A percentile compares a stretch with the other conserved stretches of the same genome.
These are phyloP conservation scores for Tubosaeta sp. DNA, from an alignment of 768 basidiomycete species.

Conservation along the genomic window DNA sequence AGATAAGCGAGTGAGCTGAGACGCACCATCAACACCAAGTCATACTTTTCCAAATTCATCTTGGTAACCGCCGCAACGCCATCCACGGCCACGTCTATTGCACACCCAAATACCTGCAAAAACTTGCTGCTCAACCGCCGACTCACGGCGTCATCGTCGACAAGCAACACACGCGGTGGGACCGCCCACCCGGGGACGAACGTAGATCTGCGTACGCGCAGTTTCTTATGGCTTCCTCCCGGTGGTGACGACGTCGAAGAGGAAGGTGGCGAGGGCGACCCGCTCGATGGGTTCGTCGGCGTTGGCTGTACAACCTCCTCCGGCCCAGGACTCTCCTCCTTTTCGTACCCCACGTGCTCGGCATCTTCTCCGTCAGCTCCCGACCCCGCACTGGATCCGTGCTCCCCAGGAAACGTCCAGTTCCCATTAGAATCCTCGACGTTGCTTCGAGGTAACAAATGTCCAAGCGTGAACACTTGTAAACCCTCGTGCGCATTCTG, in stretches of 20 bases:
- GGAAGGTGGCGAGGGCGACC: slow-evolving; percentile 14
- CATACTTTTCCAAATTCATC: slow-evolving; percentile 96
- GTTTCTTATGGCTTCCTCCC: slow-evolving; percentile 33
- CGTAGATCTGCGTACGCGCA: slow-evolving; percentile 70
- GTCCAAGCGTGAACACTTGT: slow-evolving; percentile 78
- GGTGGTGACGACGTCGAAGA: slow-evolving; percentile 15
- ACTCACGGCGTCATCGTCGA: slow-evolving; percentile 94
- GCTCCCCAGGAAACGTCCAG: slow-evolving; percentile 52
- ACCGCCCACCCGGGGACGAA: slow-evolving; percentile 91
- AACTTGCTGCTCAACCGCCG: slow-evolving; percentile 88
- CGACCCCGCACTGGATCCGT: slow-evolving; percentile 8
- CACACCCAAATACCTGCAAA: slow-evolving; percentile 91
- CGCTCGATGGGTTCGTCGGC: slow-evolving; percentile 21
- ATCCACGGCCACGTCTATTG: slow-evolving; percentile 91
- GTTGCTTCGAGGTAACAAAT: slow-evolving; percentile 57
- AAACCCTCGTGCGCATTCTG: slow-evolving; percentile 54
- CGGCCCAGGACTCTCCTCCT: slow-evolving; percentile 26
- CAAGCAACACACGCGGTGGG: slow-evolving; percentile 84
- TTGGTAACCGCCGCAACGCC: slow-evolving; percentile 89
- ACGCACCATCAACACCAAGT: slow-evolving; percentile 89
- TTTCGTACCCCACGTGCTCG: slow-evolving; percentile 21
- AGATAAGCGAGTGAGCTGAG: not conserved
- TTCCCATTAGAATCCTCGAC: slow-evolving; percentile 51
- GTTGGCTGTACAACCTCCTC: slow-evolving; percentile 42
- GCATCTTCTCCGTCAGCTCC: slow-evolving; percentile 19